Base-by-base conservation (phyloP, 2,329 filamentous ascomycete genomes). In the Diaporthe sp. region DNA sequence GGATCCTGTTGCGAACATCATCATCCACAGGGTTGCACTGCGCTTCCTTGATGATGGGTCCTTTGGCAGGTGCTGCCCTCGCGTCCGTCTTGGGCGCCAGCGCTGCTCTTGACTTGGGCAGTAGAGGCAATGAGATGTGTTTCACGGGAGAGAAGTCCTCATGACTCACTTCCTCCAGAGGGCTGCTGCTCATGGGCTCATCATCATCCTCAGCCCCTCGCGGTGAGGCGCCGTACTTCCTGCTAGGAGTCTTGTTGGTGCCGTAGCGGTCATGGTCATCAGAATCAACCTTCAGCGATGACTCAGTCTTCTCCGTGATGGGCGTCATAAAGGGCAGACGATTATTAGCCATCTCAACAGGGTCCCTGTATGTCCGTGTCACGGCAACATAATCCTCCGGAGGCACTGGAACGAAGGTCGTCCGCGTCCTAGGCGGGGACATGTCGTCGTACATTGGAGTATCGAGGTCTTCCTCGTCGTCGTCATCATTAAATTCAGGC, bases 281-380 rank as follows among this genome's bases (percentile, higher is more conserved):
- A 38, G 90, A 91, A 6, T 90, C 89, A 55, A 93, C 84, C 47
- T 93, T 93, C 7, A 98, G 85, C 0, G 96, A 98, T 15, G 92
- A 94, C 83, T 99, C 97, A 0, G 97, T 99, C 79, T 95, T 92
- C 83, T 99, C 97, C 1, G 97, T 96, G 78, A 99, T 99, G 1
- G 97, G 97, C 0, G 97, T 99, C 97, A 99, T 98, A 82, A 98
- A 99, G 4, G 96, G 97, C 13, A 98, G 87, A 72, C 96, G 93
- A 83, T 96, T 98, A 80, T 98, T 97, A 75, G 95, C 95, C 83
- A 93, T 89, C 82, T 95, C 90, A 47, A 86, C 89, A 80, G 95
- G 91, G 83, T 98, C 94, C 81, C 95, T 92, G 87, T 93, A 98
- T 74, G 94, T 94, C 64, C 92, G 90, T 73, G 90, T 93, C 25